Evolutionary conservation across 164 flowering plant genomes (phyloP).

Genomic region (Aristolochia californica): DNA sequence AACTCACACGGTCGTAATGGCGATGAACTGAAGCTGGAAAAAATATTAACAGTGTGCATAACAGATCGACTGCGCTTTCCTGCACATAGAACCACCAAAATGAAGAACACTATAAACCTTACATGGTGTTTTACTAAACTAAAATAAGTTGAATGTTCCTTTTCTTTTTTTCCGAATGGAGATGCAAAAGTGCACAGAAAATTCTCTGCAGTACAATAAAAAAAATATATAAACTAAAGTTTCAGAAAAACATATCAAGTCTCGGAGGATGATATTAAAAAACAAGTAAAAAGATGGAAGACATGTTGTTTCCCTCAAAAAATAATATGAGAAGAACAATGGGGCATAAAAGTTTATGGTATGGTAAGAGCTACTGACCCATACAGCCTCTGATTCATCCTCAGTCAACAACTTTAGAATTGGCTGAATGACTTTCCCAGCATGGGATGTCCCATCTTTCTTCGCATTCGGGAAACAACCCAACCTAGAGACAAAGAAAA

Average conservation of each 20-base stretch:
- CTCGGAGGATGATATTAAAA: neutral
- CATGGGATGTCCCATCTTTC: slow-evolving; percentile 53
- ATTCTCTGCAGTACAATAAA: neutral
- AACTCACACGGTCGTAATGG: slow-evolving; percentile 58
- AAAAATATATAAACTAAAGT: neutral
- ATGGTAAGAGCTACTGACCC: no score
- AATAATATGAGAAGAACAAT: neutral
- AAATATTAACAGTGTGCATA: slow-evolving; percentile 34
- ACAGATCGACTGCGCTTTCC: slow-evolving; percentile 51
- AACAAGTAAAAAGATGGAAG: neutral
- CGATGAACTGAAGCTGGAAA: slow-evolving; percentile 62
- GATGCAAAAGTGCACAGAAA: neutral
- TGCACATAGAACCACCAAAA: slow-evolving; percentile 25
- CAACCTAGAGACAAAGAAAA: slow-evolving; percentile 31
- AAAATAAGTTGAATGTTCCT: neutral
- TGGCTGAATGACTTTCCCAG: slow-evolving; percentile 56
- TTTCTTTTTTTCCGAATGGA: neutral
- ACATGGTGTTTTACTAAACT: neutral
- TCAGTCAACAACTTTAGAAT: slow-evolving; percentile 52
- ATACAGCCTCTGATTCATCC: slow-evolving; percentile 47
- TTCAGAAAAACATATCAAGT: no score
- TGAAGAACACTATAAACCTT: neutral
- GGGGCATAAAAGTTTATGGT: no score
- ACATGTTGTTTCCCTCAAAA: neutral
- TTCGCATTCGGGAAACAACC: slow-evolving; percentile 43